Evolutionary conservation across 129 eudicot genomes (phyloP), one percentile per base, ranked within the genome.

Genomic region (Flaveria trinervia): DNA sequence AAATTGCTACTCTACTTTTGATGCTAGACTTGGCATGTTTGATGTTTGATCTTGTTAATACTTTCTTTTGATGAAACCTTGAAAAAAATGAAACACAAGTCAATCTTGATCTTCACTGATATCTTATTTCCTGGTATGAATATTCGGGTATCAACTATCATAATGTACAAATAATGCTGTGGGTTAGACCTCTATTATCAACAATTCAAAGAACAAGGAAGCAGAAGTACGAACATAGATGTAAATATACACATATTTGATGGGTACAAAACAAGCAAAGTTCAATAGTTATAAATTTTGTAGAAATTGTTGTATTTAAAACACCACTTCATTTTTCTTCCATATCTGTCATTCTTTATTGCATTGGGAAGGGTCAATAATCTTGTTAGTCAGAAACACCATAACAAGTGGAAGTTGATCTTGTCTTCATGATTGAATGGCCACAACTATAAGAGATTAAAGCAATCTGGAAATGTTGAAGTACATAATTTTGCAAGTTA

Each of bases 141-240:
- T 25, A 60, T 60, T 60, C 11, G 67, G 14, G 33, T 30, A 30
- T 30, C 36, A 30, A 30, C 36, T 23, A 60, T 26, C 67, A 26
- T 60, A 26, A 60, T 60, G 67, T 39, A 60, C 30, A 60, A 60
- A 23, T 60, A 11, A 60, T 23, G 33, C 65, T 57, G 65, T 22
- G 33, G 33, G 13, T 14, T 9, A 0, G 33, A 57, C 65, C 33
- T 57, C 33, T 57, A 57, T n/a, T 22, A 22, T 57, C 15, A 57
- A 10, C 33, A 52, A 5, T 52, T 52, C 23, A 52, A 20, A 57
- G 23, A 57, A 20, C 9, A 30, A 30, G 36, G 36, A 30, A 30
- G 36, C 36, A 30, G 36, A 30, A 30, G 5, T 30, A 30, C 36
- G 36, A 30, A 30, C 36, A 30, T 30, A 30, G 36, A 30, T 30